Conservation (phyloP, 257 asterid species). For the Nemophila menziesii region DNA sequence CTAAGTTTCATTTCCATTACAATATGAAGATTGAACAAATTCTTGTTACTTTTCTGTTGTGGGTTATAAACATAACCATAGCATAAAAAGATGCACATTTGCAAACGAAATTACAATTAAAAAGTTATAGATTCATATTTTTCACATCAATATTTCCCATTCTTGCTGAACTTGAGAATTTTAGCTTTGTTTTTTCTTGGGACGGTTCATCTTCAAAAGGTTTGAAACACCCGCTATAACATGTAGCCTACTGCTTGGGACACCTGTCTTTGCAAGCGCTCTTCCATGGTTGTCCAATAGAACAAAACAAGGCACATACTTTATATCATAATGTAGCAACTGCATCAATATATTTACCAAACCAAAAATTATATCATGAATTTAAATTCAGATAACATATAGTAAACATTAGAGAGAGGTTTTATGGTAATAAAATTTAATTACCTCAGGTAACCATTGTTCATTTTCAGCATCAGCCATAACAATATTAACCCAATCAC, state of each 20-base stretch:
- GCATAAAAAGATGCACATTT: too few relatives aligned
- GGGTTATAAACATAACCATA: too few relatives aligned
- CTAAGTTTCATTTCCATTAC: too few relatives aligned
- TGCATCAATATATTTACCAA: conserved; percentile 14
- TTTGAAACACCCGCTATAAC: conserved; percentile 76
- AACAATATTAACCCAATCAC: conserved; percentile 65
- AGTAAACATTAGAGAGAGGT: not conserved
- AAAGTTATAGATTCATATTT: too few relatives aligned
- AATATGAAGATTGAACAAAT: too few relatives aligned
- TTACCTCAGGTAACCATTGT: conserved; percentile 82
- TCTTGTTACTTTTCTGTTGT: too few relatives aligned
- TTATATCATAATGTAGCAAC: conserved; percentile 77
- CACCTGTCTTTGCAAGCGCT: conserved; percentile 70
- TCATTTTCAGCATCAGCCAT: conserved; percentile 75
- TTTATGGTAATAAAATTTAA: not conserved
- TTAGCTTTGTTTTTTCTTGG: conserved; percentile 10
- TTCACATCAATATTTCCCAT: too few relatives aligned
- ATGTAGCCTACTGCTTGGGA: conserved; percentile 60
- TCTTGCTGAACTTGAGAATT: too few relatives aligned
- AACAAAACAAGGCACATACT: conserved; percentile 87
- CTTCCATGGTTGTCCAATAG: conserved; percentile 58
- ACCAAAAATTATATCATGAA: not conserved
- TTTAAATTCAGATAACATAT: too few relatives aligned
- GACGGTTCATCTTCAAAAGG: conserved; percentile 54
- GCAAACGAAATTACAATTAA: too few relatives aligned